Base-by-base conservation (phyloP, 2,329 filamentous ascomycete genomes). In the Orbilia blumenaviensis region DNA sequence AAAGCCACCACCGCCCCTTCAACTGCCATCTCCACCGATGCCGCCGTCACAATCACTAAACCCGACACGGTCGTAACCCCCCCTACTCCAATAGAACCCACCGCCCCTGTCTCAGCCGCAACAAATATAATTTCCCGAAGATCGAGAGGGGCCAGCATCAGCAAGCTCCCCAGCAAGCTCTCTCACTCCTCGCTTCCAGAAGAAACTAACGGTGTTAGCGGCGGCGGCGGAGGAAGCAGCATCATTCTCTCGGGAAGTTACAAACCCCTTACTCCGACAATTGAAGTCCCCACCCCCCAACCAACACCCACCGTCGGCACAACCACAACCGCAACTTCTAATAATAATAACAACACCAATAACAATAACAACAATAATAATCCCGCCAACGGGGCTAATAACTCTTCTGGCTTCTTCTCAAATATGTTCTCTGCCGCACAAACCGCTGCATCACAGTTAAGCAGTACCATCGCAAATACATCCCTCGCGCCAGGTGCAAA, bases 381-480 rank as follows among this genome's bases (percentile, higher is more conserved):
- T 54, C 5, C 18, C 25, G n/a, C 32, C 48, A 71, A 71, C 54
- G 42, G 61, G 34, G 84, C 83, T 32, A 83, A 84, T 58, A 84
- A 84, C 66, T 83, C 83, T 32, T 83, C 82, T 38, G 90, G 93
- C 0, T 98, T 99, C 84, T 98, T 99, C 83, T 96, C 93, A 3
- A 94, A 92, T 25, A 92, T 99, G 81, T 89, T 99, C 78, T 94
- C 93, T 42, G 94, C 91, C 50, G 95, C 95, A 16, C 94, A 98
- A 83, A 97, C 91, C 86, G 94, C 94, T 46, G 93, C 94, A 12
- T 93, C 85, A 78, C 89, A 88, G 54, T 90, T 97, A 52, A 88
- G 89, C 56, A 94, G 89, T 81, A 85, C 83, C 34, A 84, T 87
- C 29, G 77, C 80, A 38, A 85, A 85, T 52, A 86, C 29, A 85